phyloP scores from a whole-genome alignment of 148 eudicot species.

The Nepenthes gracilis region DNA sequence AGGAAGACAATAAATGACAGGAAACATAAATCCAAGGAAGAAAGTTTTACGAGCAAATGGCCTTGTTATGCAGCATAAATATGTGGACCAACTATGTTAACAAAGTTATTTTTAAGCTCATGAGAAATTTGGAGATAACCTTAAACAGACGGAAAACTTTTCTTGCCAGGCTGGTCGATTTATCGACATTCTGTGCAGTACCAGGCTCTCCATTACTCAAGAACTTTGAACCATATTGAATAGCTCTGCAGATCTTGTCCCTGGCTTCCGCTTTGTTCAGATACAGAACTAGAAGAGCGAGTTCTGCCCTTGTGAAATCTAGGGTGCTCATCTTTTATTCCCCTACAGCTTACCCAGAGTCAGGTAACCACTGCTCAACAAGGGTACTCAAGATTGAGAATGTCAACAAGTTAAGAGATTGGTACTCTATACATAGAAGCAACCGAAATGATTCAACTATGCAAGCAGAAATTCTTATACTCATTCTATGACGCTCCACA shows the following conservation, averaged over 20 bases:
- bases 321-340: constrained; percentile 50
- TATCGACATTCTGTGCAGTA: constrained; percentile 92
- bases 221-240: constrained; percentile 95
- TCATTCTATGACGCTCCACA: no score
- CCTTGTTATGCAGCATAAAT: not conserved
- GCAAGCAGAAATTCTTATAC: no score
- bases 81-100: not conserved
- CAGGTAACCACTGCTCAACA: not conserved
- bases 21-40: no score
- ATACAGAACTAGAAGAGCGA: constrained; percentile 69
- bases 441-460: no score
- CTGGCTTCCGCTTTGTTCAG: constrained; percentile 98
- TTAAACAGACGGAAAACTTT: constrained; percentile 98
- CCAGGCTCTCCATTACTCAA: constrained; percentile 95
- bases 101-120: not conserved
- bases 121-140: constrained; percentile 22
- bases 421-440: no score
- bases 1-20: not conserved
- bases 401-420: no score
- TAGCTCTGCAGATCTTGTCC: constrained; percentile 98
- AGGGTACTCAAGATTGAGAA: no score
- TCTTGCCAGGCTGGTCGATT: constrained; percentile 83
- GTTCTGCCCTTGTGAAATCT: constrained; percentile 76
- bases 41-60: no score
- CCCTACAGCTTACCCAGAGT: constrained; percentile 14